Evolutionary conservation across 352 stramenopile species (phyloP), one percentile per base, ranked within the genome.

Genomic region (Phytopythium boreale): DNA sequence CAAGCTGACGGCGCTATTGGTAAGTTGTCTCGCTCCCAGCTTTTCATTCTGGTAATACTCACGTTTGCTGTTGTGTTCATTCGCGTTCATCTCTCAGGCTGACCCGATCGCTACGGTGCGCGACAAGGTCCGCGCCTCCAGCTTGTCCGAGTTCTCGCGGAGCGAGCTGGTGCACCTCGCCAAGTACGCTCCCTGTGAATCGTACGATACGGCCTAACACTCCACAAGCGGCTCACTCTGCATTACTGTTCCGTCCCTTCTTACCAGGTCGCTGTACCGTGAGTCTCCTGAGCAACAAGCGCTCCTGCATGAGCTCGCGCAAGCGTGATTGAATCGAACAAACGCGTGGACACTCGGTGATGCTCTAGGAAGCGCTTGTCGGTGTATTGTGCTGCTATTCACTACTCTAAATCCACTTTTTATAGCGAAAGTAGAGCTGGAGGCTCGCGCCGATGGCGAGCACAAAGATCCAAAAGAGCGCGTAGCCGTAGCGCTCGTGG

Each of bases 341-440:
- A 26, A 17, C 8, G 27, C 7, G 8, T n/a, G 20, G 11, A 26
- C 6, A 31, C 44, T 29, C 22, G 46, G 43, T 6, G 43, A 9
- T 50, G 11, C 43, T 50, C 20, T 11, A 15, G 20, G 43, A 26
- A 50, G 43, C 43, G 20, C 14, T 7, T 5, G 17, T 26, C 20
- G 22, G 43, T 50, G 6, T 50, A 50, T 50, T 50, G 3, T 34
- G 43, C 19, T n/a, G 20, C 20, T 50, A 4, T 50, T 50, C 14
- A 50, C n/a, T 26, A 22, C 46, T 58, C 53, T 70, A 93, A 31
- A 95, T 92, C 84, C 84, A 95, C 69, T 90, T 80, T 59, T 92
- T 92, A 70, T 92, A 84, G 39, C 87, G 78, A 44, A 95, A 93
- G 71, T 93, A 95, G 29, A 93, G 67, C 67, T 91, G 84, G 47